Evolutionary conservation across 2,329 filamentous ascomycete species (phyloP).

Genomic region (Aspergillus japonicus): DNA sequence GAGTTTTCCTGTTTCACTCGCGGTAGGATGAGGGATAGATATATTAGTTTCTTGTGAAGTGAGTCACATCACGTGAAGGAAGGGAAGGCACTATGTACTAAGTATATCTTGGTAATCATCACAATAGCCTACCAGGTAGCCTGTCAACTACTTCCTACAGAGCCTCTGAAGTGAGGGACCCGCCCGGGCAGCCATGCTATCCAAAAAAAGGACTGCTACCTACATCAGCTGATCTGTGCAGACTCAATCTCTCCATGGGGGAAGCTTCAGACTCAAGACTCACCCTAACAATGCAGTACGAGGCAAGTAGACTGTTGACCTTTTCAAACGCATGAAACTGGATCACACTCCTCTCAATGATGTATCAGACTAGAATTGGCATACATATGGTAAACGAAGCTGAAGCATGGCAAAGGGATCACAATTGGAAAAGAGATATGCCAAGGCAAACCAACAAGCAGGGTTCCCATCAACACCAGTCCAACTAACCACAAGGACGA

Average conservation of each 20-base stretch:
- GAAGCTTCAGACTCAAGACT: neutral
- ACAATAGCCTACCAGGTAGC: neutral
- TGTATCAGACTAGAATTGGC: conserved; percentile 15
- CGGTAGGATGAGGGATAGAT: no score
- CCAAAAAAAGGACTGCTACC: neutral
- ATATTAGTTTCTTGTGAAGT: neutral
- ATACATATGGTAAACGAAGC: conserved; percentile 12
- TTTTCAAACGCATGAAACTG: conserved; percentile 20
- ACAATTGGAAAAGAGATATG: conserved; percentile 8
- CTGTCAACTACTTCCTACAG: no score
- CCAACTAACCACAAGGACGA: conserved; percentile 18
- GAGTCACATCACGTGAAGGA: neutral
- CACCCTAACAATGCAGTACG: neutral
- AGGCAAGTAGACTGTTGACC: conserved; percentile 1
- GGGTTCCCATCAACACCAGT: conserved; percentile 22
- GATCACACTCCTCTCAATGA: conserved; percentile 28
- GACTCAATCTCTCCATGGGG: neutral
- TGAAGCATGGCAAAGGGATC: conserved; percentile 8
- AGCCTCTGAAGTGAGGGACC: no score
- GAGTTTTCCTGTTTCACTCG: neutral
- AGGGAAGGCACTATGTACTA: neutral
- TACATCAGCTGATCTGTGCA: neutral
- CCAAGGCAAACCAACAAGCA: conserved; percentile 13
- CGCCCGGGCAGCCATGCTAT: neutral
- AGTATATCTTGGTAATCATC: neutral